Evolutionary conservation across 805 yeast genomes (phyloP).

Genomic region (Helenozyma baotianmanensis): DNA sequence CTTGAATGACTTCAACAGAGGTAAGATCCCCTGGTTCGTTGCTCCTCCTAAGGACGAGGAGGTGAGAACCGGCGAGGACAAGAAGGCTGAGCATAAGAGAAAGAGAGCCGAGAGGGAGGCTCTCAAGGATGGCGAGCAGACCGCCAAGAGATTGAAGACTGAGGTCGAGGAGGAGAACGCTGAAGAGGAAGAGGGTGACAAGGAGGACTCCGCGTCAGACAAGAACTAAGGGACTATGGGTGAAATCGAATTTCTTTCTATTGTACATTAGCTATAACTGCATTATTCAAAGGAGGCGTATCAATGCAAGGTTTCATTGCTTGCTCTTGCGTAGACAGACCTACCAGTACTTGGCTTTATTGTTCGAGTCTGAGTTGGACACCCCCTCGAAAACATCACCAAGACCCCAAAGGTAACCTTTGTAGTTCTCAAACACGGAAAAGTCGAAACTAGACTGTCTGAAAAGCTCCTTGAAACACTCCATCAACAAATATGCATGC

Average conservation of each 20-base stretch:
- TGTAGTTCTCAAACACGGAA: slow-evolving; percentile 28
- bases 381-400: slow-evolving; percentile 19
- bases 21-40: slow-evolving; percentile 96
- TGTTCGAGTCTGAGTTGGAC: not conserved
- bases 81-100: slow-evolving; percentile 49
- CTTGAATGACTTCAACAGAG: slow-evolving; percentile 92
- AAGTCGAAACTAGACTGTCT: slow-evolving; percentile 22
- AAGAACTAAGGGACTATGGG: not conserved
- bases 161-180: slow-evolving; percentile 18
- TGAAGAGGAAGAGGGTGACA: slow-evolving; percentile 19
- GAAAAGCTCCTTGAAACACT: slow-evolving; percentile 59
- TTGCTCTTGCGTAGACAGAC: not conserved
- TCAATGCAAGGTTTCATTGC: not conserved
- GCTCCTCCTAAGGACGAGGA: slow-evolving; percentile 80
- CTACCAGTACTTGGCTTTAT: slow-evolving; percentile 1
- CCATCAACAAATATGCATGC: slow-evolving; percentile 60
- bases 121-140: slow-evolving; percentile 22
- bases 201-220: not conserved
- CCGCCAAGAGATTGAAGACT: slow-evolving; percentile 20
- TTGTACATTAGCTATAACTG: slow-evolving; percentile 11
- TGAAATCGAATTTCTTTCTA: slow-evolving; percentile 1
- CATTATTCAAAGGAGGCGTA: slow-evolving; percentile 6
- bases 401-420: slow-evolving; percentile 52
- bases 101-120: slow-evolving; percentile 48
- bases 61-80: slow-evolving; percentile 53